Evolutionary conservation across 441 rosid genomes (phyloP), one percentile per base, ranked within the genome.

Genomic region (Hura crepitans): DNA sequence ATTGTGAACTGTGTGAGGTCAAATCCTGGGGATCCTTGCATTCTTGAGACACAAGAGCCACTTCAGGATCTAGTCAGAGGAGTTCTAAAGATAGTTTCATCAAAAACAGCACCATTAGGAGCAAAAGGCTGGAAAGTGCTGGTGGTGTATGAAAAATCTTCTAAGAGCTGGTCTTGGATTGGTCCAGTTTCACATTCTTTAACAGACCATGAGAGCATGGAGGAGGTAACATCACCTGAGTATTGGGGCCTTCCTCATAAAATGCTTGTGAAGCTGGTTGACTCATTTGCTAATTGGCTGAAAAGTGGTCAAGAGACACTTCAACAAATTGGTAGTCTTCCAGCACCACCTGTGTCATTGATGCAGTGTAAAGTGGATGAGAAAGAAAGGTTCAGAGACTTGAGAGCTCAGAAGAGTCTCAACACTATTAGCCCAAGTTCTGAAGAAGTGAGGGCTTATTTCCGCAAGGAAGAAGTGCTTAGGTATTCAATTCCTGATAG

Each of bases 341-440:
- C 98, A n/a, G 87, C 89, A 51, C 99, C 99, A 20, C 99, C 99
- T 1, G 66, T 85, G 74, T 86, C 91, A 22, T 79, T 91, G 79
- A 77, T 87, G 93, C 98, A 91, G 73, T 83, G 82, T 82, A 89
- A 85, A 80, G 76, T 85, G 80, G 99, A 93, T 75, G 98, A 93
- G 86, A 96, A 93, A 80, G 99, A 96, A 74, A 87, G 99, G 81
- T 96, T 96, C 78, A 90, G 92, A 69, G 99, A 96, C 82, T 85
- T 93, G 72, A 89, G 97, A 85, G 98, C 99, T 66, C 99, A 96
- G 81, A 96, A 93, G 85, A 96, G 99, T 72, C 99, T 91, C 74
- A 91, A 49, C 80, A 96, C 99, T 45, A 91, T 96, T 30, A 68
- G 81, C 81, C 89, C 89, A 56, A 96, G 92, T 77, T 79, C 89